Evolutionary conservation across 345 rosid species (phyloP).

Genomic region (Syzygium oleosum): DNA sequence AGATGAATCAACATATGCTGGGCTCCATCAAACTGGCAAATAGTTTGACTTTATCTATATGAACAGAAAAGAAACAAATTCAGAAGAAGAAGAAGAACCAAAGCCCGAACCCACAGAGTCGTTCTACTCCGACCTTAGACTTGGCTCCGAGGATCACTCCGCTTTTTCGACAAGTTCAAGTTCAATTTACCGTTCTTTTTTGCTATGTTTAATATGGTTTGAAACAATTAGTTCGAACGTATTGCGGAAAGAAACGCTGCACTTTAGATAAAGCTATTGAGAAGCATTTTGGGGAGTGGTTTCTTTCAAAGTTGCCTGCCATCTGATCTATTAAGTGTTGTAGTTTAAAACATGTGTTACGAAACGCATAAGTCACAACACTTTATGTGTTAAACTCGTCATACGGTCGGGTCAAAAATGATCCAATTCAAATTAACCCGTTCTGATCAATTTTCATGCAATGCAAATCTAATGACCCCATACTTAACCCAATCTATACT

Average conservation of each 20-base stretch:
- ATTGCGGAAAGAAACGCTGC: background rate
- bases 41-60: background rate
- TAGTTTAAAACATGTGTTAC: background rate
- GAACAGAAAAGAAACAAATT: background rate
- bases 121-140: background rate
- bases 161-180: background rate
- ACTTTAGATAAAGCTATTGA: background rate
- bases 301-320: background rate
- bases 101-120: background rate
- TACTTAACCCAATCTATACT: accelerated
- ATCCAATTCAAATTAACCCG: accelerated
- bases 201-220: background rate
- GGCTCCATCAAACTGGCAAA: background rate
- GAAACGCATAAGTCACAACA: background rate
- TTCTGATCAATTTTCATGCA: background rate
- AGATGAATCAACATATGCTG: background rate
- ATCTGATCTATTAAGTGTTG: background rate
- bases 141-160: background rate
- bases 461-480: background rate
- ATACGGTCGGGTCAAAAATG: background rate
- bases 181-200: background rate
- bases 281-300: background rate
- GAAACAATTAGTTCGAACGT: background rate
- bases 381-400: accelerated
- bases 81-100: background rate